Conservation (phyloP, 2,329 filamentous ascomycete genomes). For the Penicillium sp. region DNA sequence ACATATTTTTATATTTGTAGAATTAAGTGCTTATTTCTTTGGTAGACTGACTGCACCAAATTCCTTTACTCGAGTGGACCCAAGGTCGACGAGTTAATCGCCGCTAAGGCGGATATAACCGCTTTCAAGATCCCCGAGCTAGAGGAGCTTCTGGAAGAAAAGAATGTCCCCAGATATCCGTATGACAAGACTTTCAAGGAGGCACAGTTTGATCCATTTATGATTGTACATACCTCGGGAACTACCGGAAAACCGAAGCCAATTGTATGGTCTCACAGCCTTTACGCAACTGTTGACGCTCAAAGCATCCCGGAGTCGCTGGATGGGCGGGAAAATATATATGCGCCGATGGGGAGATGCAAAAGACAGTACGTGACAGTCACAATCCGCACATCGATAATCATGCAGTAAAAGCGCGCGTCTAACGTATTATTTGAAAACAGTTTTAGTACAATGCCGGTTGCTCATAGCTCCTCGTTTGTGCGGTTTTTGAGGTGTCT, state of each 20-base stretch:
- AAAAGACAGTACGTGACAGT: not conserved
- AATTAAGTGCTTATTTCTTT: too few species aligned
- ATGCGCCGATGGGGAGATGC: not conserved
- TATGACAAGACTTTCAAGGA: slow-evolving; percentile 4
- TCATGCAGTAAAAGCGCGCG: too few species aligned
- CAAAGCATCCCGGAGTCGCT: not conserved
- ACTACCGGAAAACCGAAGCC: slow-evolving; percentile 2
- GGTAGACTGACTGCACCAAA: not conserved
- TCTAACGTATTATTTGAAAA: not conserved
- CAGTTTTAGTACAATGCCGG: not conserved
- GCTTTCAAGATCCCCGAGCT: not conserved
- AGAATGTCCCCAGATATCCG: not conserved
- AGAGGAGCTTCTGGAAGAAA: not conserved
- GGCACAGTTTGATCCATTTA: not conserved
- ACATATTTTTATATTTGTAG: too few species aligned
- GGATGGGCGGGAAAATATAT: not conserved
- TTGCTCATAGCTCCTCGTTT: not conserved
- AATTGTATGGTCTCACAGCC: not conserved
- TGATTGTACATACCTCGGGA: slow-evolving; percentile 2
- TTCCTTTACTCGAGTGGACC: not conserved
- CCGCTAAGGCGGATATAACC: not conserved
- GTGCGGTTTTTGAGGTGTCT: not conserved
- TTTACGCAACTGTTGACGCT: not conserved
- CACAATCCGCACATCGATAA: too few species aligned
- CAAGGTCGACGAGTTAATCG: not conserved